phyloP scores from a whole-genome alignment of 257 asterid species.

The Ajuga chamaepitys region DNA sequence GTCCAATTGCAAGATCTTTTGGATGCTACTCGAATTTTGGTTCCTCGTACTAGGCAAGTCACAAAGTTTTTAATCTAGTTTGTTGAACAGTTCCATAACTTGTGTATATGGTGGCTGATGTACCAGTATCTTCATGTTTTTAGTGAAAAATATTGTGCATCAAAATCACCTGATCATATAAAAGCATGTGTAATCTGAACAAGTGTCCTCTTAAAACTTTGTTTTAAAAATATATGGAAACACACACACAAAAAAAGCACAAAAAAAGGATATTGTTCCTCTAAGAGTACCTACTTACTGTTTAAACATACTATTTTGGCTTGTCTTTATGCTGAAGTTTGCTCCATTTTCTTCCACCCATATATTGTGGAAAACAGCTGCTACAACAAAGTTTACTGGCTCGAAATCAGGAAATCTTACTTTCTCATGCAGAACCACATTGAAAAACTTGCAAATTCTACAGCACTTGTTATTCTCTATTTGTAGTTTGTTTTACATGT shows the following conservation, averaged over 20 bases:
- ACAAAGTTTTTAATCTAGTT: not conserved
- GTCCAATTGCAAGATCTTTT: slow-evolving; percentile 95
- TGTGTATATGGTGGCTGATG: slow-evolving; percentile 3
- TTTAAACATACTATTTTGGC: not conserved
- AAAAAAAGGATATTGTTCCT: too few species aligned
- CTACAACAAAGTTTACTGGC: too few species aligned
- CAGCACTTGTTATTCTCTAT: not conserved
- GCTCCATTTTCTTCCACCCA: not conserved
- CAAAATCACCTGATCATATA: not conserved
- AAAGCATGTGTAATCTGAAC: not conserved
- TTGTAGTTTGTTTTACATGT: not conserved
- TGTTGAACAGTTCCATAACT: not conserved
- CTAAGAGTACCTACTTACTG: not conserved
- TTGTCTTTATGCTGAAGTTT: not conserved
- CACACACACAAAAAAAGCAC: too few species aligned
- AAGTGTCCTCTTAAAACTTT: not conserved
- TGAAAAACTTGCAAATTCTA: too few species aligned
- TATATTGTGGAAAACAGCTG: too few species aligned
- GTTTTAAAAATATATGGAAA: not conserved
- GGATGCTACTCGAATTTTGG: slow-evolving; percentile 90
- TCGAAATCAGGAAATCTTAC: not conserved
- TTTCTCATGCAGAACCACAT: not conserved
- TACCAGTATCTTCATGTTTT: not conserved
- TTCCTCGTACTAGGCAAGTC: slow-evolving; percentile 73
- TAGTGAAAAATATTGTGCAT: not conserved